Base-by-base conservation (phyloP, 306 rosid species). In the Spatholobus suberectus region DNA sequence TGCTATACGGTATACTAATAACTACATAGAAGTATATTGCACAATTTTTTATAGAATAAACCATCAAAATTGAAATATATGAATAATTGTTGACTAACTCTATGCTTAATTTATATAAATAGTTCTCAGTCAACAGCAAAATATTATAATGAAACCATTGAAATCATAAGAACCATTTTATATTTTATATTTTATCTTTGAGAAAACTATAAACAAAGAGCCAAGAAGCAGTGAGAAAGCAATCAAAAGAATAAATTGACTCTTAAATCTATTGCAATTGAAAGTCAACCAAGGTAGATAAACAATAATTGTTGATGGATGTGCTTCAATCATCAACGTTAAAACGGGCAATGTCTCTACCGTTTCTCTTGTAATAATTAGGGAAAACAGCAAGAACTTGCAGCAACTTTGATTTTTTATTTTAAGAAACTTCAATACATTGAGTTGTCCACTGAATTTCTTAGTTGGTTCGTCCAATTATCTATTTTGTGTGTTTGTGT, bases 211-310 rank as follows among this genome's bases (percentile, higher is more conserved):
- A 67, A 55, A 67, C 47, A 44, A 35, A 24, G 29, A 41, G 8
- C 44, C 15, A 37, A 77, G 1, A 38, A 78, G 18, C 3, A 12
- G 75, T 71, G 76, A 11, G 87, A 72, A 84, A 78, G 51, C 73
- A 76, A 62, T 72, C 8, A 51, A 41, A 78, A n/a, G 13, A 26
- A 73, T 57, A 79, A 13, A 20, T 46, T 70, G 75, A 65, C 49
- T 72, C 71, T 10, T 49, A 17, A 49, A 77, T 61, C 15, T 35
- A 83, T 9, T 44, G 46, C 21, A 82, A 46, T 18, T 51, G 4
- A 81, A 86, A 74, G 84, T 70, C 80, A 78, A 75, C 80, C 47
- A 49, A 59, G 54, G 82, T 49, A 27, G 74, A 47, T 85, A 81
- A 57, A 73, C 54, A 80, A 70, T 72, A 55, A 84, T 57, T 67